Base-by-base conservation (phyloP, 208 protist genomes). In the Wallacemonas collosoma region DNA sequence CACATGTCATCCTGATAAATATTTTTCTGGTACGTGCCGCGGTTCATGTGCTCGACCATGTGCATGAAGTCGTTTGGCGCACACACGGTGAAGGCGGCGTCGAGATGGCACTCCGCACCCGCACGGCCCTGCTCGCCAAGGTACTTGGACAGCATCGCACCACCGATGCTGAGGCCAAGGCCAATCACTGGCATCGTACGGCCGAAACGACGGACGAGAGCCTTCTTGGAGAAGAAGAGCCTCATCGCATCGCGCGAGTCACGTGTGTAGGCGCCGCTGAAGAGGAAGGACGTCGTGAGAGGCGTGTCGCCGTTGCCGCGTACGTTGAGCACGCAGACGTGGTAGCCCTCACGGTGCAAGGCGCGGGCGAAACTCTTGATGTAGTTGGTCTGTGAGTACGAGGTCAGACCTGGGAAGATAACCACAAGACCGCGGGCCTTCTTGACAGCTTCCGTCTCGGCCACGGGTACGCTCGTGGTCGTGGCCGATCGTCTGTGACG, bases 91-190 rank as follows among this genome's bases (percentile, higher is more conserved):
- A 86, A 76, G 51, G 71, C 75, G 0, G 87, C 83, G 54, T 82
- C 75, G 7, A 92, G 41, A 47, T 71, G 60, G 39, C 57, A 68
- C 38, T 79, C 61, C 4, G 57, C 75, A 15, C 77, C 80, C 47
- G 74, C 71, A 9, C 71, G 65, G 38, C 86, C 86, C n/a, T 85
- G 71, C 65, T 92, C 87, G 39, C 82, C 87, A n/a, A 92, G 41
- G 68, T 88, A 92, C 70, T 89, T 87, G 54, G 76, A 82, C 15
- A 89, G 43, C 54, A 82, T 79, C 8, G 72, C 79, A 9, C 87
- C 87, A 54, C 87, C 87, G 48, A 89, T 76, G 61, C 73, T 79
- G 44, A 92, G 75, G 2, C 87, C 87, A 11, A 92, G 15, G 38
- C 72, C 81, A 17, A 89, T 72, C 9, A 89, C 68, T n/a, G 87